These are phyloP conservation scores for Pseudogymnoascus sp. DNA, from an alignment of 2,329 filamentous ascomycete genomes.

Conservation along the genomic window DNA sequence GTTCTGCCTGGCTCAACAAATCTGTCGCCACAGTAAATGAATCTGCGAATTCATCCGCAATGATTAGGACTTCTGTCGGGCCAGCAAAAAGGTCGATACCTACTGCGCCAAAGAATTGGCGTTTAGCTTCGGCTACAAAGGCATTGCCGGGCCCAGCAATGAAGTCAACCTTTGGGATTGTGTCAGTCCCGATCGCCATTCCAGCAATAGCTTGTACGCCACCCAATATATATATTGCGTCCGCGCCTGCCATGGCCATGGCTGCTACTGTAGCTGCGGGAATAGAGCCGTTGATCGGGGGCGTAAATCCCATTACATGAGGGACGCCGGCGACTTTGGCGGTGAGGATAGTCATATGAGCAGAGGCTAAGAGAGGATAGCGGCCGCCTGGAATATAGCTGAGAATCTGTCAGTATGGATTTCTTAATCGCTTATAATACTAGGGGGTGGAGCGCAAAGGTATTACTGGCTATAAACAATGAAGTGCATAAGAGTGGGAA, in stretches of 20 bases:
- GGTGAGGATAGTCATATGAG: slow-evolving; percentile 49
- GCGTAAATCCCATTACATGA: slow-evolving; percentile 44
- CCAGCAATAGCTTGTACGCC: slow-evolving; percentile 46
- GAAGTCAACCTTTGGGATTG: slow-evolving; percentile 42
- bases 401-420: background rate
- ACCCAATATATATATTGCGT: slow-evolving; percentile 43
- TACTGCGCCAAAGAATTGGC: slow-evolving; percentile 44
- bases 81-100: slow-evolving; percentile 48
- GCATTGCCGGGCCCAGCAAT: slow-evolving; percentile 47
- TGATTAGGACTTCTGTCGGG: slow-evolving; percentile 44
- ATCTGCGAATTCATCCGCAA: slow-evolving; percentile 41
- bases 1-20: slow-evolving; percentile 42
- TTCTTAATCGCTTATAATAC: background rate
- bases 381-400: slow-evolving; percentile 7
- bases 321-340: slow-evolving; percentile 45
- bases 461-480: background rate
- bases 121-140: slow-evolving; percentile 47
- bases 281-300: slow-evolving; percentile 41
- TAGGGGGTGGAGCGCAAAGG: background rate
- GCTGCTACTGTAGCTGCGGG: slow-evolving; percentile 43
- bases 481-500: background rate
- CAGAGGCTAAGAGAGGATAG: slow-evolving; percentile 41
- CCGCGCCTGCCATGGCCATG: slow-evolving; percentile 41
- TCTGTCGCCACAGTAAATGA: slow-evolving; percentile 39
- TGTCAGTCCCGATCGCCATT: slow-evolving; percentile 44